A percentile compares a stretch with the other conserved stretches of the same genome.
Evolutionary conservation across 2,329 filamentous ascomycete species (phyloP).

Genomic region (Hansfordia pulvinata): DNA sequence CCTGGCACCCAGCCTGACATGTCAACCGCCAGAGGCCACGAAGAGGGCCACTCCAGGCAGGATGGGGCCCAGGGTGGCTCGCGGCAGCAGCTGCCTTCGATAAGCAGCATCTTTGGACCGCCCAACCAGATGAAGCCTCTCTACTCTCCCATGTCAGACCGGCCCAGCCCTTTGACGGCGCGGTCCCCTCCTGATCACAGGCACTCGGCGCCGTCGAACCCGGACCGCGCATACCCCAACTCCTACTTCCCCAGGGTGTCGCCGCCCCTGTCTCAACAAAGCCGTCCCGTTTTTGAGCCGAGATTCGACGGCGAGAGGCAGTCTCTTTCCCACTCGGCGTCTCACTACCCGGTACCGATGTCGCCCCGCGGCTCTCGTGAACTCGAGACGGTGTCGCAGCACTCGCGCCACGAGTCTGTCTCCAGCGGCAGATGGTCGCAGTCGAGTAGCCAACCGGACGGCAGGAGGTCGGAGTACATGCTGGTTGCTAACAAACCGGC

Average conservation of each 20-base stretch:
- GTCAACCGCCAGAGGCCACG: constrained; percentile 24
- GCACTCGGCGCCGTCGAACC: constrained; percentile 20
- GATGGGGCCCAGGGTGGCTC: constrained; percentile 16
- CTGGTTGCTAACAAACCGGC: not conserved
- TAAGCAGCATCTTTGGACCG: constrained; percentile 43
- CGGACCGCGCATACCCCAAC: constrained; percentile 23
- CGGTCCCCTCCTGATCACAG: constrained; percentile 33
- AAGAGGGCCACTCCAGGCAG: constrained; percentile 21
- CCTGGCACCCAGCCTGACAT: constrained; percentile 28
- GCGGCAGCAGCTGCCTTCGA: constrained; percentile 37
- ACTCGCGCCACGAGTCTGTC: constrained; percentile 8
- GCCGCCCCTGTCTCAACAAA: constrained; percentile 25
- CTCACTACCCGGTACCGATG: constrained; percentile 25
- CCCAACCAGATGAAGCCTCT: constrained; percentile 26
- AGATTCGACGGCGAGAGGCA: constrained; percentile 28
- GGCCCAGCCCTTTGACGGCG: constrained; percentile 24
- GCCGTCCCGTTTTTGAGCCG: constrained; percentile 30
- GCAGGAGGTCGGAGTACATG: constrained; percentile 21
- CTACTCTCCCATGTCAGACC: constrained; percentile 31
- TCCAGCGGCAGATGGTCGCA: constrained; percentile 21
- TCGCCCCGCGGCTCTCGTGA: constrained; percentile 31
- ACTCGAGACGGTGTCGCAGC: constrained; percentile 16
- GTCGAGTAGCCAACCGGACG: constrained; percentile 29
- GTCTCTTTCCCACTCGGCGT: constrained; percentile 14
- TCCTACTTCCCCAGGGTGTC: constrained; percentile 33